Conservation (phyloP, 1,284 basidiomycete species). For the Limonomyces culmigenus region DNA sequence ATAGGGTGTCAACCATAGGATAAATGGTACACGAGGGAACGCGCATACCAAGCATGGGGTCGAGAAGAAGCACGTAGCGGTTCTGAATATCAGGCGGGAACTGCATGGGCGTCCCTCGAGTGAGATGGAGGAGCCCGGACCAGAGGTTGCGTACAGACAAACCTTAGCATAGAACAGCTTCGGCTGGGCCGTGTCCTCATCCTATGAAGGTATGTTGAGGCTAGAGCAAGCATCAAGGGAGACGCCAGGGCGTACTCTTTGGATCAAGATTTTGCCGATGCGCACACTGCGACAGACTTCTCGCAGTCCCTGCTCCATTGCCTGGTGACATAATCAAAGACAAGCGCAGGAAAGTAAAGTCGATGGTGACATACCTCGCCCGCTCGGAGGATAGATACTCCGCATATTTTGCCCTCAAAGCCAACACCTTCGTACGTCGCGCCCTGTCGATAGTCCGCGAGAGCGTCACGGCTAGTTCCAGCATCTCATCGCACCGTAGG, state of each 20-base stretch:
- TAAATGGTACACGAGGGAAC: background rate
- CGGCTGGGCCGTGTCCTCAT: constrained; percentile 80
- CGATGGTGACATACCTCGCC: constrained; percentile 39
- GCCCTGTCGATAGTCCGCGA: constrained; percentile 28
- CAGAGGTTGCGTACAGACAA: constrained; percentile 3
- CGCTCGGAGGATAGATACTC: constrained; percentile 82
- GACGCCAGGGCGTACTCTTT: constrained; percentile 30
- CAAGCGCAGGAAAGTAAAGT: background rate
- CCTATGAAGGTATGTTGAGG: constrained; percentile 25
- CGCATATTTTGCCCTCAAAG: constrained; percentile 90
- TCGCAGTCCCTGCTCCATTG: constrained; percentile 87
- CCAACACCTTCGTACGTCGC: constrained; percentile 75
- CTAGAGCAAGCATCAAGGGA: constrained; percentile 3
- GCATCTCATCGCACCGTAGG: constrained; percentile 36
- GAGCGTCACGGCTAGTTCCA: background rate
- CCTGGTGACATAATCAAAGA: constrained; percentile 23
- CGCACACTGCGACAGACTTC: constrained; percentile 88
- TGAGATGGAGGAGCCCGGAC: background rate
- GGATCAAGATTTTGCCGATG: constrained; percentile 90
- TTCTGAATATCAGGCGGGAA: constrained; percentile 86
- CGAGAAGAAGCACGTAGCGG: constrained; percentile 86
- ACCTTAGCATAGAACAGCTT: constrained; percentile 86
- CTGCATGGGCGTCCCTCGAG: constrained; percentile 18
- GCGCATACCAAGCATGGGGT: constrained; percentile 86
- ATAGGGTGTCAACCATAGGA: background rate